Evolutionary conservation across 805 yeast genomes (phyloP), one percentile per base, ranked within the genome.

Genomic region (Ogataea glucozyma): DNA sequence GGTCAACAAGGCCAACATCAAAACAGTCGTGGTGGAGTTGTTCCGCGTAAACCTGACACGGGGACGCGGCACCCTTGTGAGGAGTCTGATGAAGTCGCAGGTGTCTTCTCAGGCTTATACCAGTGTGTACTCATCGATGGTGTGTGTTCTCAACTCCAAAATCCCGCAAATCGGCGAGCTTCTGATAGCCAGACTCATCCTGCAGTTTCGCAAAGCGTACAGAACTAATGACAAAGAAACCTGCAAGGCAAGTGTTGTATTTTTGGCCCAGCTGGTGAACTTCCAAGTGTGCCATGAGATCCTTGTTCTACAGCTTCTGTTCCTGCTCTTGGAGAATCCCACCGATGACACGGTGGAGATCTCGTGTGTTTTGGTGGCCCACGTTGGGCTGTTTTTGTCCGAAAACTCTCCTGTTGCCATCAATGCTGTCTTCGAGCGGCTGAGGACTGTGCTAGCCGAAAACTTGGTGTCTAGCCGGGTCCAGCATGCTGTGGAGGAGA

Each of bases 121-220:
- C 0, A 62, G 77, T 0, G 71, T 74, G 1, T 81, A 75, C 51
- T 79, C 89, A 0, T 66, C 85, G 1, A 53, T 88, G 26, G 71
- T 76, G 0, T 71, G 83, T 2, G 71, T 83, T 1, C 39, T 88
- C 9, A 84, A 85, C 60, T 73, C 85, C 4, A 78, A 83, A 50
- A 59, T 86, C 3, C 93, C 95, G 0, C 75, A 75, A 26, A 64
- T 87, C 13, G 96, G 95, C 2, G 74, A 74, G 43, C 58, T 83
- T 4, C 48, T 85, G 23, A 58, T 73, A 0, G 56, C 71, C 7
- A 68, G 93, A 46, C 61, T 83, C 20, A 66, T 84, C 1, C 53
- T 80, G 3, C 80, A 73, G 43, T 86, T 87, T 62, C 72, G 81
- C 33, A 70, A 72, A 48, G 73, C 73, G 0, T 82, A 69, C 60